Evolutionary conservation across 495 filamentous ascomycete genomes (phyloP).

Genomic region (Oidiodendron maius): DNA sequence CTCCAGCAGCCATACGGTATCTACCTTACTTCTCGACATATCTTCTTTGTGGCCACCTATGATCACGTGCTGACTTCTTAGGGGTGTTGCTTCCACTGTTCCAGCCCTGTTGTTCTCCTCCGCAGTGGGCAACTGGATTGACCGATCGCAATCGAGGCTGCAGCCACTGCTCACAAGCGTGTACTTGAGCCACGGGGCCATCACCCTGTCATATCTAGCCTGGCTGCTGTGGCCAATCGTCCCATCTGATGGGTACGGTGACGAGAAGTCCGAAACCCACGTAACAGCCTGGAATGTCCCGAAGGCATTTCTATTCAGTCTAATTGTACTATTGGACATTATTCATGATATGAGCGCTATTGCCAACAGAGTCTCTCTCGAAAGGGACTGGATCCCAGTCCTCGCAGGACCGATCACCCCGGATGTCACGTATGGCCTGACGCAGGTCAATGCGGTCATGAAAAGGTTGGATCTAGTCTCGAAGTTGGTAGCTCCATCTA

Average conservation of each 20-base stretch:
- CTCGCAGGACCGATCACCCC: constrained; percentile 26
- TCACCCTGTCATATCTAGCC: constrained; percentile 43
- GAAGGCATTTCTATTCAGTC: constrained; percentile 32
- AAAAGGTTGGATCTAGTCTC: constrained; percentile 63
- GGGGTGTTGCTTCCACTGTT: constrained; percentile 16
- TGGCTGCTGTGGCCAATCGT: constrained; percentile 32
- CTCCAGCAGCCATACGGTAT: constrained; percentile 34
- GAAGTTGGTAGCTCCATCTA: constrained; percentile 57
- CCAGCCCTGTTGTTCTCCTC: constrained; percentile 15
- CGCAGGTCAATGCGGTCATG: constrained; percentile 55
- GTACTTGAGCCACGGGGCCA: constrained; percentile 36
- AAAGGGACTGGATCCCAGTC: constrained; percentile 54
- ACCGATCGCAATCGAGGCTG: constrained; percentile 32
- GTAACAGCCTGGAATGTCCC: constrained; percentile 16
- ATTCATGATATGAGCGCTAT: constrained; percentile 49
- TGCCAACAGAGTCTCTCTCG: constrained; percentile 53
- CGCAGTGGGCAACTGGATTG: constrained; percentile 39
- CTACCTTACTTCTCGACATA: no score
- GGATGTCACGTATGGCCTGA: constrained; percentile 28
- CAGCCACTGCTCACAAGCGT: constrained; percentile 32
- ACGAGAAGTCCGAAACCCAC: constrained; percentile 2
- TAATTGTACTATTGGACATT: constrained; percentile 45
- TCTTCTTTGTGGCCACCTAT: no score
- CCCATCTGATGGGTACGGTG: constrained; percentile 17
- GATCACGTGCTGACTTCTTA: constrained; percentile 10